Conservation (phyloP, 2,329 filamentous ascomycete species). For the Didymella sp. region DNA sequence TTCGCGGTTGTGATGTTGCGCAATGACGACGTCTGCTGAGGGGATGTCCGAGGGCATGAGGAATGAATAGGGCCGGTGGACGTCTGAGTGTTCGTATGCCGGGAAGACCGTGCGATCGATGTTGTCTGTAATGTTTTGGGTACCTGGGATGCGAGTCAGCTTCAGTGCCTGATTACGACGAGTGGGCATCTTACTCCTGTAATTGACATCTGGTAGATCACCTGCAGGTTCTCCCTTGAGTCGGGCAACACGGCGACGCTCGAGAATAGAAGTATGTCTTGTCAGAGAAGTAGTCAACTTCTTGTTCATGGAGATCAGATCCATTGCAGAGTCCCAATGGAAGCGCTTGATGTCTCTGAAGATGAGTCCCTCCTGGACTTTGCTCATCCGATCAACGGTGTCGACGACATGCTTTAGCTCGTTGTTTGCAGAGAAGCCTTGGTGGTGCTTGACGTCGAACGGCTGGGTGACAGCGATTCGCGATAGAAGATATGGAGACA, state of each 20-base stretch:
- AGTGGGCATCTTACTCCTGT: conserved; percentile 26
- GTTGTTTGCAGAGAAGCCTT: conserved; percentile 38
- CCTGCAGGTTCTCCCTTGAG: conserved; percentile 37
- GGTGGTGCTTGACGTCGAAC: conserved; percentile 39
- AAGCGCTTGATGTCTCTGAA: conserved; percentile 37
- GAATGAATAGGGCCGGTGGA: conserved; percentile 12
- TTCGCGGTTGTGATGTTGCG: conserved; percentile 17
- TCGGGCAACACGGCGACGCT: conserved; percentile 42
- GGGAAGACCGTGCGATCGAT: conserved; percentile 38
- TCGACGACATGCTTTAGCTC: conserved; percentile 39
- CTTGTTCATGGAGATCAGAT: conserved; percentile 32
- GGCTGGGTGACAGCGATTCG: conserved; percentile 45
- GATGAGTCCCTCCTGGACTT: conserved; percentile 34
- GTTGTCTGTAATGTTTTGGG: conserved; percentile 34
- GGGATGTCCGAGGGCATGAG: conserved; percentile 27
- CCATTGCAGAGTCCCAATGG: conserved; percentile 39
- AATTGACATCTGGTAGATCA: conserved; percentile 24
- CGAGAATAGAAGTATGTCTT: conserved; percentile 42
- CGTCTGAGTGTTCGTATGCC: conserved; percentile 23
- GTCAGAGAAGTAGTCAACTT: conserved; percentile 40
- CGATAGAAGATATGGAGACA: conserved; percentile 41
- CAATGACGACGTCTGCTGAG: conserved; percentile 16
- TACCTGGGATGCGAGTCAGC: conserved; percentile 29
- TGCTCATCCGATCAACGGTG: conserved; percentile 41
- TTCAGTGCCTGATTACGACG: neutral